Conservation (phyloP, 495 filamentous ascomycete genomes). For the Aspergillus hancockii region DNA sequence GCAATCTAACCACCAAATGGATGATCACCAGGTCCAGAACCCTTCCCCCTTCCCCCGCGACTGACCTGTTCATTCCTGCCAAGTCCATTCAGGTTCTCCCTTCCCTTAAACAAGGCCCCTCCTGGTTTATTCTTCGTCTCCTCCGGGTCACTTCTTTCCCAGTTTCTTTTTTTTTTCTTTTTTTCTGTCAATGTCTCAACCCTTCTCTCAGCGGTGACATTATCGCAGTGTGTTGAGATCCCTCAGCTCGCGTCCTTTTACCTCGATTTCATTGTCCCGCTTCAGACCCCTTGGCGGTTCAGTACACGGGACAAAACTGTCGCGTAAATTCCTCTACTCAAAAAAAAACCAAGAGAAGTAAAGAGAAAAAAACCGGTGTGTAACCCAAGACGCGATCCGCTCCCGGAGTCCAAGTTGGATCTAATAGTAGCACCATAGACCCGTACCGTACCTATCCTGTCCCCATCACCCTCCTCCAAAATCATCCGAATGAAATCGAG, state of each 20-base stretch:
- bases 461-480: not conserved
- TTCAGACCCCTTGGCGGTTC: no score
- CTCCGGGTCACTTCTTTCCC: not conserved
- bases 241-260: not conserved
- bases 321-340: not conserved
- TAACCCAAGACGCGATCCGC: not conserved
- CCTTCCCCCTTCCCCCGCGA: not conserved
- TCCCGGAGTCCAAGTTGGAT: not conserved
- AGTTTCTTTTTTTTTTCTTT: no score
- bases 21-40: not conserved
- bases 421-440: not conserved
- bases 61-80: conserved; percentile 2
- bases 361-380: not conserved
- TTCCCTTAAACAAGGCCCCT: not conserved
- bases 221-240: no score
- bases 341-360: not conserved
- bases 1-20: not conserved
- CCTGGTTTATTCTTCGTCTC: not conserved
- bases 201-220: not conserved
- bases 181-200: not conserved
- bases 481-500: not conserved
- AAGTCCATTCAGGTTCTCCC: not conserved
- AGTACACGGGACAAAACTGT: no score
- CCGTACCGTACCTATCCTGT: not conserved
- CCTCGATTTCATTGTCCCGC: not conserved